These are phyloP conservation scores for Pestalotiopsis fici DNA, from an alignment of 2,329 filamentous ascomycete genomes.

Conservation along the genomic window DNA sequence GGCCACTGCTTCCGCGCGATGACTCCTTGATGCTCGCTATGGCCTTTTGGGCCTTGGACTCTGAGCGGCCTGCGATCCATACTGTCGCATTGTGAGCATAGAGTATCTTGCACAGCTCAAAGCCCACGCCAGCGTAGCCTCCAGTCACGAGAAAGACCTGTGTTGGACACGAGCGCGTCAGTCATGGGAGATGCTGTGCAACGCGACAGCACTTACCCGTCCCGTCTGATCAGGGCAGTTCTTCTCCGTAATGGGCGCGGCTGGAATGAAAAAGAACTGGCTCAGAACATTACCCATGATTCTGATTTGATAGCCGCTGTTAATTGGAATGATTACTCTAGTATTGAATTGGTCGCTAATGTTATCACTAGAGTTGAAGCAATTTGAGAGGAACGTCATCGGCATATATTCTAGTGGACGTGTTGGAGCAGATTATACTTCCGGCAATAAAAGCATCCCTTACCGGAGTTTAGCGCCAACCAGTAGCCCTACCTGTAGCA, in stretches of 20 bases:
- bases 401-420: too few relatives aligned
- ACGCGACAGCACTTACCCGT: slow-evolving; percentile 14
- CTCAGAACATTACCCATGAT: slow-evolving; percentile 25
- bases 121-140: slow-evolving; percentile 12
- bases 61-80: slow-evolving; percentile 35
- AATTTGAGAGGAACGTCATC: too few relatives aligned
- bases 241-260: slow-evolving; percentile 21
- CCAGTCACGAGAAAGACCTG: slow-evolving; percentile 20
- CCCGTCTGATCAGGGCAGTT: slow-evolving; percentile 25
- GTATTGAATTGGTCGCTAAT: neutral
- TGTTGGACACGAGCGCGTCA: neutral
- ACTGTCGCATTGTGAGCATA: slow-evolving; percentile 29
- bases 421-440: neutral
- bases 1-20: slow-evolving; percentile 12
- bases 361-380: too few relatives aligned
- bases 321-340: too few relatives aligned
- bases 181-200: neutral
- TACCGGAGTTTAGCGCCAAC: neutral
- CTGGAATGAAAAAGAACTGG: slow-evolving; percentile 21
- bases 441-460: neutral
- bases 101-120: slow-evolving; percentile 11
- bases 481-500: neutral
- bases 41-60: slow-evolving; percentile 22
- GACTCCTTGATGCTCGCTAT: slow-evolving; percentile 21
- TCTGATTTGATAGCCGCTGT: neutral